phyloP scores from a whole-genome alignment of 768 basidiomycete genomes.

The Pleurotus tuoliensis region DNA sequence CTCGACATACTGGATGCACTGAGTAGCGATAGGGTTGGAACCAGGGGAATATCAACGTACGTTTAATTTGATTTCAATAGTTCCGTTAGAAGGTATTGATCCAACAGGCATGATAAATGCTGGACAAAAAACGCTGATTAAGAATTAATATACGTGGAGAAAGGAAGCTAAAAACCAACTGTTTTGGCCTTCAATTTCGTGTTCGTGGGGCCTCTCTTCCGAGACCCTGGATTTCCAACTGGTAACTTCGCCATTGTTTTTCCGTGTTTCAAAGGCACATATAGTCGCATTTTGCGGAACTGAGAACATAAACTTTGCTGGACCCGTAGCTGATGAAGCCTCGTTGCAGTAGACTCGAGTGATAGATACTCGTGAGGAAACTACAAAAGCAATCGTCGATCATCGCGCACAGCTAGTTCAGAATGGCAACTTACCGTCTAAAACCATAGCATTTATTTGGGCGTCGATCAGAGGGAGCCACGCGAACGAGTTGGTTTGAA shows the following conservation, averaged over 20 bases:
- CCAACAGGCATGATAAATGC: slow-evolving; percentile 59
- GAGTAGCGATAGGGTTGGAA: neutral
- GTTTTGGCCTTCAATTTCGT: too few relatives aligned
- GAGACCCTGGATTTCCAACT: slow-evolving; percentile 21
- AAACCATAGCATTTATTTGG: slow-evolving; percentile 32
- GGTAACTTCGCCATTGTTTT: slow-evolving; percentile 38
- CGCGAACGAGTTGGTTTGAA: too few relatives aligned
- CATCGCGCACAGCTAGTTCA: neutral
- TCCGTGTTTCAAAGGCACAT: slow-evolving; percentile 47
- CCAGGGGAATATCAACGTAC: slow-evolving; percentile 25
- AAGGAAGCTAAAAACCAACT: too few relatives aligned
- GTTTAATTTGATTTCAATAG: slow-evolving; percentile 35
- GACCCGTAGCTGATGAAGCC: slow-evolving; percentile 28
- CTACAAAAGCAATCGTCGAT: slow-evolving; percentile 19
- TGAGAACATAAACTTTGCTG: slow-evolving; percentile 55
- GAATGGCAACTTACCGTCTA: slow-evolving; percentile 32
- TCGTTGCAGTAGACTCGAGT: slow-evolving; percentile 38
- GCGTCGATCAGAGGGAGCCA: slow-evolving; percentile 37
- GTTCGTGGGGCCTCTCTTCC: too few relatives aligned
- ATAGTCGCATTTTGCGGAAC: slow-evolving; percentile 51
- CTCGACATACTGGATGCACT: slow-evolving; percentile 42
- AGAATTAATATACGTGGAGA: too few relatives aligned
- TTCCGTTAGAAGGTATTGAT: slow-evolving; percentile 39
- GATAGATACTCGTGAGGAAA: slow-evolving; percentile 38
- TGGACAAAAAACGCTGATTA: slow-evolving; percentile 13